A percentile compares a stretch with the other conserved stretches of the same genome.
phyloP scores from a whole-genome alignment of 2,329 filamentous ascomycete species.

The Monilinia fructigena region DNA sequence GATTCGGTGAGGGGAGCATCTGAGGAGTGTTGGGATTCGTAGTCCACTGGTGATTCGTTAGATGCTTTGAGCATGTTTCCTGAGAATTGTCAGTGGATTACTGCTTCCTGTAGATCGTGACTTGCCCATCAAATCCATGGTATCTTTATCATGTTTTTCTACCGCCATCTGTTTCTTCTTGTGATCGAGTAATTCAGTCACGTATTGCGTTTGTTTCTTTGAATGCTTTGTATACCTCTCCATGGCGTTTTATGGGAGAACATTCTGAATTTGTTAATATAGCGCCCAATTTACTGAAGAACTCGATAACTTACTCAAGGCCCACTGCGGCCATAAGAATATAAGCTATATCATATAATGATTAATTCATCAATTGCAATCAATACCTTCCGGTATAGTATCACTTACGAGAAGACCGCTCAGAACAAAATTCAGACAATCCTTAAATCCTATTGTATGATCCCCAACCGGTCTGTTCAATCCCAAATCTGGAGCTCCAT shows the following conservation, averaged over 20 bases:
- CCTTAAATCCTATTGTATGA: slow-evolving; percentile 49
- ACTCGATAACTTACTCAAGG: slow-evolving; percentile 40
- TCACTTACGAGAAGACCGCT: slow-evolving; percentile 43
- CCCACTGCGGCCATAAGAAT: slow-evolving; percentile 45
- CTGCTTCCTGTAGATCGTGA: neutral
- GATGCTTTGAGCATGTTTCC: slow-evolving; percentile 33
- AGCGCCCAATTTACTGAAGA: neutral
- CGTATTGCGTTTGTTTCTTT: slow-evolving; percentile 52
- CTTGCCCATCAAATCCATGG: slow-evolving; percentile 35
- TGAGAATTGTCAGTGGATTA: neutral
- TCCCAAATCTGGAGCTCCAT: neutral
- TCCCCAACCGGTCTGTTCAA: slow-evolving; percentile 1
- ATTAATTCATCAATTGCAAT: neutral
- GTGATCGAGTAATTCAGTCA: slow-evolving; percentile 49
- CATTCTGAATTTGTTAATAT: slow-evolving; percentile 24
- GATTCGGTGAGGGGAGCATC: slow-evolving; percentile 27
- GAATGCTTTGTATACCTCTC: slow-evolving; percentile 44
- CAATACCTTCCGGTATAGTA: neutral
- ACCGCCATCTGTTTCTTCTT: slow-evolving; percentile 31
- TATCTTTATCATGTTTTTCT: slow-evolving; percentile 31
- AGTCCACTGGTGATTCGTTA: slow-evolving; percentile 17
- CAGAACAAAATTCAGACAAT: slow-evolving; percentile 48
- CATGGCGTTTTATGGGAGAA: slow-evolving; percentile 45
- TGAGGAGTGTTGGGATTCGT: slow-evolving; percentile 15
- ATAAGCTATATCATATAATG: neutral